phyloP scores from a whole-genome alignment of 495 filamentous ascomycete species.

The Venustampulla echinocandica region DNA sequence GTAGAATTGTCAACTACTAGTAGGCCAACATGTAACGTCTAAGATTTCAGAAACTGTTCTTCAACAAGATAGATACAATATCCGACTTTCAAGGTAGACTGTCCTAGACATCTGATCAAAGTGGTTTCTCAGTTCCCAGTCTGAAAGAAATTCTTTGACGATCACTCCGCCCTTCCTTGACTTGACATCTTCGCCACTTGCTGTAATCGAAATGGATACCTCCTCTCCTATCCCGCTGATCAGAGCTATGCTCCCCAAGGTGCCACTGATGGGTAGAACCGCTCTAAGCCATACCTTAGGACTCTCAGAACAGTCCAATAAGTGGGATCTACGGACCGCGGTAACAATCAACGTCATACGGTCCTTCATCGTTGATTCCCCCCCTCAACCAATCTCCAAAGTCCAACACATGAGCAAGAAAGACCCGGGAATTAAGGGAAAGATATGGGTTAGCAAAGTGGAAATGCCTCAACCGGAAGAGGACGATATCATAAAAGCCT shows the following conservation, averaged over 20 bases:
- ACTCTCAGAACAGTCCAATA: slow-evolving; percentile 55
- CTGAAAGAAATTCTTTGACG: too few relatives aligned
- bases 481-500: slow-evolving; percentile 47
- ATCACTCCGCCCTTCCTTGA: not conserved
- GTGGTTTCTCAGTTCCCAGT: too few relatives aligned
- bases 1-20: too few relatives aligned
- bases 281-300: slow-evolving; percentile 58
- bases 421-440: slow-evolving; percentile 64
- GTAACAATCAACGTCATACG: slow-evolving; percentile 64
- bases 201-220: slow-evolving; percentile 32
- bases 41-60: too few relatives aligned
- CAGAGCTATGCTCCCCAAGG: slow-evolving; percentile 40
- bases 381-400: slow-evolving; percentile 44
- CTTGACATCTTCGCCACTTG: not conserved
- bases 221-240: slow-evolving; percentile 33
- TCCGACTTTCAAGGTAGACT: too few relatives aligned
- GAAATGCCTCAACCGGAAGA: slow-evolving; percentile 42
- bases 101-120: too few relatives aligned
- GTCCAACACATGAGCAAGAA: slow-evolving; percentile 52
- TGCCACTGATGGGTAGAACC: slow-evolving; percentile 61
- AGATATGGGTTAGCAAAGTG: slow-evolving; percentile 70
- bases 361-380: slow-evolving; percentile 40
- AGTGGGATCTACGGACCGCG: slow-evolving; percentile 73
- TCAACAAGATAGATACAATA: too few relatives aligned
- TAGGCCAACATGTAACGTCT: too few relatives aligned